phyloP scores from a whole-genome alignment of 352 stramenopile species.

The Phytophthora vignae region DNA sequence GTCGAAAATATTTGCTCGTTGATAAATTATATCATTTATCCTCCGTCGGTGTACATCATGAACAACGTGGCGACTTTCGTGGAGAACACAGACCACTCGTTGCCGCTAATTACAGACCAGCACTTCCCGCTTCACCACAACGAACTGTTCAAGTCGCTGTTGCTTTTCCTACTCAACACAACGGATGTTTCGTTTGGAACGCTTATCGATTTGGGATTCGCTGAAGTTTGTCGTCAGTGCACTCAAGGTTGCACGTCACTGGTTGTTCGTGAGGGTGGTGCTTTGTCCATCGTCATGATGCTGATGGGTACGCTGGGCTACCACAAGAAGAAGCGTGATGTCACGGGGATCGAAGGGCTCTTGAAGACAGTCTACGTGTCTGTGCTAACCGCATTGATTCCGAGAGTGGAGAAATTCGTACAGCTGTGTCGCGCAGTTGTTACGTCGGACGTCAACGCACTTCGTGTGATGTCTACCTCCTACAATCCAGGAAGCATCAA shows the following conservation, averaged over 20 bases:
- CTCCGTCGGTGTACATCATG: conserved; percentile 88
- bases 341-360: conserved; percentile 72
- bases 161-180: conserved; percentile 69
- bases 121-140: conserved; percentile 84
- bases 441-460: conserved; percentile 50
- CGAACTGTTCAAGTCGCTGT: conserved; percentile 80
- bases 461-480: conserved; percentile 56
- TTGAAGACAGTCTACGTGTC: conserved; percentile 57
- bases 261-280: conserved; percentile 79
- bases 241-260: conserved; percentile 61
- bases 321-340: conserved; percentile 84
- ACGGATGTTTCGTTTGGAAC: conserved; percentile 79
- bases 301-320: conserved; percentile 87
- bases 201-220: conserved; percentile 82
- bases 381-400: conserved; percentile 60
- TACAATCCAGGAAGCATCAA: conserved; percentile 49
- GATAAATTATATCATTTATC: conserved; percentile 90
- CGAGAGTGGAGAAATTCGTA: conserved; percentile 85
- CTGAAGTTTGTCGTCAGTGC: conserved; percentile 78
- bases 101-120: conserved; percentile 88
- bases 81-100: conserved; percentile 81
- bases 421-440: conserved; percentile 77
- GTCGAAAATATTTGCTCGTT: conserved; percentile 89
- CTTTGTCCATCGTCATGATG: conserved; percentile 90
- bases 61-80: conserved; percentile 86